Percentiles rank a stretch among this genome's conserved stretches.
These are phyloP conservation scores for Nicotiana otophora DNA, from an alignment of 257 asterid species.

Conservation along the genomic window DNA sequence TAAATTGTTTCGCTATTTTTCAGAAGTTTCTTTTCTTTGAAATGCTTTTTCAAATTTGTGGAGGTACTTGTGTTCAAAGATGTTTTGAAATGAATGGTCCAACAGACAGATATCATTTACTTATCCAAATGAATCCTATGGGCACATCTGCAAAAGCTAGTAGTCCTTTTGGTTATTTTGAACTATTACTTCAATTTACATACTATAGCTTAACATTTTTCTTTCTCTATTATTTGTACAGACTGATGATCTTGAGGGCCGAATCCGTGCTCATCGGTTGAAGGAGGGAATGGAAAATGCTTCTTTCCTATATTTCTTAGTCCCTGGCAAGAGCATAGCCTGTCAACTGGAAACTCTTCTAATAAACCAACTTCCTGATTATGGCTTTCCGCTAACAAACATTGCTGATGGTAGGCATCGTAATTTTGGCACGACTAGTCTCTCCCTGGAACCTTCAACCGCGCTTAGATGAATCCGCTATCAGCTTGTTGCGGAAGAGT, in stretches of 20 bases:
- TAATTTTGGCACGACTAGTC: conserved; percentile 62
- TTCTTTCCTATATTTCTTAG: conserved; percentile 61
- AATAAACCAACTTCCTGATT: conserved; percentile 70
- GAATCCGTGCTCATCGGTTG: conserved; percentile 66
- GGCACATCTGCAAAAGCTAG: not conserved
- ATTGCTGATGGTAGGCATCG: conserved; percentile 85
- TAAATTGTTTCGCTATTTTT: not conserved
- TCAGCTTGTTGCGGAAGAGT: not conserved
- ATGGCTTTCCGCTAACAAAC: conserved; percentile 64
- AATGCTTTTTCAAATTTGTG: not conserved
- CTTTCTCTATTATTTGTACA: conserved; percentile 16
- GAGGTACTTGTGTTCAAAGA: not conserved
- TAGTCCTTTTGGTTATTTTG: not conserved
- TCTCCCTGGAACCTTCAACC: conserved; percentile 37
- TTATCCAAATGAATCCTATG: not conserved
- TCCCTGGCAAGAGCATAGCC: conserved; percentile 82
- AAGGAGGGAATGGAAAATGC: conserved; percentile 76
- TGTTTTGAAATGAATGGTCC: not conserved
- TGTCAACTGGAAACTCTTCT: conserved; percentile 92
- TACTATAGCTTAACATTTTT: not conserved
- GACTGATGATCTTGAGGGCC: conserved; percentile 93
- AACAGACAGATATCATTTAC: not conserved
- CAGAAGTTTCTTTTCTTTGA: not conserved
- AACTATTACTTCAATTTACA: not conserved
- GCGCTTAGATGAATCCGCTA: conserved; percentile 32